These are phyloP conservation scores for Pleurotus platypus DNA, from an alignment of 768 basidiomycete genomes.

Conservation along the genomic window DNA sequence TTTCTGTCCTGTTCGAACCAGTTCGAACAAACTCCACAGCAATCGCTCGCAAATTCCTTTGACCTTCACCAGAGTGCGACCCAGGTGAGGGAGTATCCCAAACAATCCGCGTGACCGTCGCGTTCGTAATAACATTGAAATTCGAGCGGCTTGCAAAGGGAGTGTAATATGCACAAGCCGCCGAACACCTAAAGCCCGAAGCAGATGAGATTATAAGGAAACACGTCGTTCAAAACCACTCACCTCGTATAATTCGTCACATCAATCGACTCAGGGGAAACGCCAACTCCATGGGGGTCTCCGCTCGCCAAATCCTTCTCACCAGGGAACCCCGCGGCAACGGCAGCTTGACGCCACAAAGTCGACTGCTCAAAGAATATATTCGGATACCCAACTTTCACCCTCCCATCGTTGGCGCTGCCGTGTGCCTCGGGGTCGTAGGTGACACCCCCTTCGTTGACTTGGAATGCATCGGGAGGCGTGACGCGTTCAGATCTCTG, in stretches of 20 bases:
- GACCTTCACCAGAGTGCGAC: conserved; percentile 17
- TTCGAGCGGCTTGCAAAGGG: conserved; percentile 25
- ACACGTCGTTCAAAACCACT: neutral
- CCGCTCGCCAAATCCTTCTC: conserved; percentile 25
- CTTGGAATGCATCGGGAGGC: conserved; percentile 34
- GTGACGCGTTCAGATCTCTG: conserved; percentile 56
- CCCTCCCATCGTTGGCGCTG: conserved; percentile 18
- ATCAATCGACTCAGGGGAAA: conserved; percentile 26
- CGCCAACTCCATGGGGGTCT: conserved; percentile 22
- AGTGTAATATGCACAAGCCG: conserved; percentile 13
- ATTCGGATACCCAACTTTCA: conserved; percentile 30
- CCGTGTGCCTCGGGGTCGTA: conserved; percentile 23
- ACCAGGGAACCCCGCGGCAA: conserved; percentile 17
- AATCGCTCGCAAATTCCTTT: conserved; percentile 35
- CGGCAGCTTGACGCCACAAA: conserved; percentile 22
- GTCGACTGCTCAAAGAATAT: conserved; percentile 25
- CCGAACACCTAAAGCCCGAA: conserved; percentile 18
- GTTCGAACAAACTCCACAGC: conserved; percentile 42
- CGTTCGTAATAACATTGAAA: conserved; percentile 45
- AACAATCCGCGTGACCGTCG: conserved; percentile 44
- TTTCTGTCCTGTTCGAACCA: conserved; percentile 18
- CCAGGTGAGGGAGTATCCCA: conserved; percentile 14
- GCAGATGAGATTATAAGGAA: too few species aligned
- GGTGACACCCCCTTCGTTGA: conserved; percentile 16
- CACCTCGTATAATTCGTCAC: conserved; percentile 27